Percentiles rank a stretch among this genome's conserved stretches.
phyloP scores from a whole-genome alignment of 257 asterid genomes.

The Fraxinus excelsior region DNA sequence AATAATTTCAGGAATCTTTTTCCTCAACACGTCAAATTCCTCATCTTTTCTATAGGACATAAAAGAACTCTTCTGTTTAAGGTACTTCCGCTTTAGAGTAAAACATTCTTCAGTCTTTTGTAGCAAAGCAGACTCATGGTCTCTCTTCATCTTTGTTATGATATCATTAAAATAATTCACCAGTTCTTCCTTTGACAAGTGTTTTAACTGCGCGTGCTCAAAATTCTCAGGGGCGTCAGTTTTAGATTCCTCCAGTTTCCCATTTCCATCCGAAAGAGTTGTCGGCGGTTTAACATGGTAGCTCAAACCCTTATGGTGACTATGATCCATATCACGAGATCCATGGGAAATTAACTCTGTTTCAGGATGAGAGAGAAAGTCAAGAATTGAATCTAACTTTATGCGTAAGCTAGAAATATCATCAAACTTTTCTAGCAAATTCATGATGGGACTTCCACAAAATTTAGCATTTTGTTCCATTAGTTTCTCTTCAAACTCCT shows the following conservation, averaged over 20 bases:
- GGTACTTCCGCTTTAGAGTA: constrained; percentile 61
- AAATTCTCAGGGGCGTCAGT: constrained; percentile 55
- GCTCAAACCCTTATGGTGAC: constrained; percentile 45
- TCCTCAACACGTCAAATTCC: constrained; percentile 64
- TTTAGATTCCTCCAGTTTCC: constrained; percentile 41
- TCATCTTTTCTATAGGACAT: constrained; percentile 62
- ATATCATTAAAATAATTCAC: constrained; percentile 59
- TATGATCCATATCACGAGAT: constrained; percentile 60
- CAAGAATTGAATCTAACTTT: constrained; percentile 60
- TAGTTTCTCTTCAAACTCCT: constrained; percentile 48
- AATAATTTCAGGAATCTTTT: constrained; percentile 60
- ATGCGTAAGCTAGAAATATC: constrained; percentile 52
- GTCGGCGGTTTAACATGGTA: constrained; percentile 38
- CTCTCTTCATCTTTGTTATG: constrained; percentile 69
- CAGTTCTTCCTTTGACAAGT: constrained; percentile 51
- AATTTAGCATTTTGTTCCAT: constrained; percentile 44
- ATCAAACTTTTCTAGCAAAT: constrained; percentile 62
- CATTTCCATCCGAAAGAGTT: constrained; percentile 54
- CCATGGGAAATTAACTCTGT: constrained; percentile 56
- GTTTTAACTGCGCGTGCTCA: constrained; percentile 60
- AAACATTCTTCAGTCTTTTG: constrained; percentile 64
- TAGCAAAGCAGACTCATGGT: constrained; percentile 67
- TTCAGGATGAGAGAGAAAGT: constrained; percentile 58
- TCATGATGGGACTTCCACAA: constrained; percentile 34
- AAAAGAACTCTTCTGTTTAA: constrained; percentile 54